These are phyloP conservation scores for Asterochloris erici DNA, from an alignment of 139 green algal species.

Conservation along the genomic window DNA sequence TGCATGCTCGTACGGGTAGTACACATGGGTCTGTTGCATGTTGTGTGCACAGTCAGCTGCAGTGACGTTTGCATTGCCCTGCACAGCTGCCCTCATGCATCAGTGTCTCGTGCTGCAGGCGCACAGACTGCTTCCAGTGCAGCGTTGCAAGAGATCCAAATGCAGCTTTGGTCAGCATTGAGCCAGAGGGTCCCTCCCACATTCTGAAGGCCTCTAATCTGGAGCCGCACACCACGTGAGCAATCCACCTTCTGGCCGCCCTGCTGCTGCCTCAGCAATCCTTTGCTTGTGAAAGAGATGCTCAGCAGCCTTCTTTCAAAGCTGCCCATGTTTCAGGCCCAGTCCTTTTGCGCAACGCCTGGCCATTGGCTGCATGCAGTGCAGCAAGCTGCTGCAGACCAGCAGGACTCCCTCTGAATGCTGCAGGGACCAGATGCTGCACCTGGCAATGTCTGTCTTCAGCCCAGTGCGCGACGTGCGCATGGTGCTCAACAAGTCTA, in stretches of 20 bases:
- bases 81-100: not conserved
- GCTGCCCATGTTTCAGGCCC: no score
- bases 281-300: no score
- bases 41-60: not conserved
- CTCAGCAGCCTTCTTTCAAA: no score
- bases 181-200: constrained; percentile 44
- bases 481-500: constrained; percentile 66
- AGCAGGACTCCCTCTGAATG: not conserved
- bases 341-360: no score
- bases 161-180: constrained; percentile 27
- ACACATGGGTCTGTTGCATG: not conserved
- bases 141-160: constrained; percentile 36
- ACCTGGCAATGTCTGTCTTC: constrained; percentile 35
- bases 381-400: not conserved
- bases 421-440: constrained; percentile 58
- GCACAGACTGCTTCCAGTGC: constrained; percentile 76
- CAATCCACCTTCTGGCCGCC: not conserved
- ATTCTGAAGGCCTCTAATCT: constrained; percentile 61
- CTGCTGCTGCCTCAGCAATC: not conserved
- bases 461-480: constrained; percentile 59
- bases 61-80: not conserved
- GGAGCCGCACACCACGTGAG: constrained; percentile 28
- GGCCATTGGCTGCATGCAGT: not conserved
- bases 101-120: constrained; percentile 31
- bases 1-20: no score